These are phyloP conservation scores for Chrysochromulina tobinii DNA, from an alignment of 78 protist species.

Conservation along the genomic window DNA sequence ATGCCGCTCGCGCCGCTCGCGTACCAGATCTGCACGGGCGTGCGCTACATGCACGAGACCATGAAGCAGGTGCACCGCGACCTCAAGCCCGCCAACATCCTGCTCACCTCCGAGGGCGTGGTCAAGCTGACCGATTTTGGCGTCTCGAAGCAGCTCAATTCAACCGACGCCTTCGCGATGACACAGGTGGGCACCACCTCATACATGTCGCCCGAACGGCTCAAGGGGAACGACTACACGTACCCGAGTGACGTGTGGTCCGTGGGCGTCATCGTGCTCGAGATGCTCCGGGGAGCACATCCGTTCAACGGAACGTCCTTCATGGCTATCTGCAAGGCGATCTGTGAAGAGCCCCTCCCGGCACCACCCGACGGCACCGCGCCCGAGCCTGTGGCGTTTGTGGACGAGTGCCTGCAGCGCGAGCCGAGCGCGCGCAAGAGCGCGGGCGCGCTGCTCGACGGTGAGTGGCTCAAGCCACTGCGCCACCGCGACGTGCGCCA, in stretches of 20 bases:
- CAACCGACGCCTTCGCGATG: constrained; percentile 35
- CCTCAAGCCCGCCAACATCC: constrained; percentile 76
- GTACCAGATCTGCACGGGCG: not conserved
- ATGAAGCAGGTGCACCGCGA: constrained; percentile 53
- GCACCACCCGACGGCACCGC: too few species aligned
- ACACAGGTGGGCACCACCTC: constrained; percentile 70
- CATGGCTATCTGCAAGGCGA: too few species aligned
- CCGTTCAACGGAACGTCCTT: not conserved
- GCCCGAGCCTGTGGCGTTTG: too few species aligned
- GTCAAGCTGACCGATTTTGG: constrained; percentile 79
- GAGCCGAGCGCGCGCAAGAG: too few species aligned
- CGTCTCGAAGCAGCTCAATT: constrained; percentile 46
- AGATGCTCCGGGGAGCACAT: not conserved
- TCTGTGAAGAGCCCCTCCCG: too few species aligned
- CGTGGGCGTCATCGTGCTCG: constrained; percentile 33
- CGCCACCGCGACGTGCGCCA: too few species aligned
- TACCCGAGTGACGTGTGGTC: constrained; percentile 47
- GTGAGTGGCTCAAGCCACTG: too few species aligned
- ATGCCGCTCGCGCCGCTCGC: not conserved
- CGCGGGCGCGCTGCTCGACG: too few species aligned
- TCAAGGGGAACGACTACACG: constrained; percentile 24
- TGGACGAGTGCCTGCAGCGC: too few species aligned
- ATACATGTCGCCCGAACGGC: constrained; percentile 90
- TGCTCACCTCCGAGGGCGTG: constrained; percentile 55
- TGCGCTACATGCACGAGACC: constrained; percentile 37